Base-by-base conservation (phyloP, 495 filamentous ascomycete species). In the Tuber borchii region DNA sequence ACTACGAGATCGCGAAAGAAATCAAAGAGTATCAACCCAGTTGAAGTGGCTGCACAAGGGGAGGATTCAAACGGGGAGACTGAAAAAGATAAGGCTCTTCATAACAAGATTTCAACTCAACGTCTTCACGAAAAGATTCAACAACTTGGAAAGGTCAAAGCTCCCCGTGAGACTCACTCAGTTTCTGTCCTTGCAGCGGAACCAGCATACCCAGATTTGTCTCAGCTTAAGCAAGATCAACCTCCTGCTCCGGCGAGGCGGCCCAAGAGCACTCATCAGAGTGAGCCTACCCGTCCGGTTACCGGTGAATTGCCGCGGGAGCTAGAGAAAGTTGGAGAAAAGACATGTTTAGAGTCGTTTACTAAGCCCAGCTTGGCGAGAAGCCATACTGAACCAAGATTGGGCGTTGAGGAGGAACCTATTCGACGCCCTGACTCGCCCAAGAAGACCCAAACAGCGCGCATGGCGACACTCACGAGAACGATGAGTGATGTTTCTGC, bases 101-200 rank as follows among this genome's bases (percentile, higher is more conserved):
- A 97, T 83, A 93, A 89, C 84, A 97, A 95, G 81, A 94, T 93
- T 10, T 94, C 94, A 7, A 97, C 95, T 3, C 93, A 97, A 82
- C 87, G 91, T 16, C 87, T 99, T 26, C 92, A 96, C 75, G 96
- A 98, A 76, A 92, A 93, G 79, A 97, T 99, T 79, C 95, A 90
- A 81, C 93, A 95, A 89, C 88, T 99, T 31, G 94, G 94, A 37
- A 92, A 97, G 83, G 71, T 79, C 40, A 82, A 78, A n/a, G 73
- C 76, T 22, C 72, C 80, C 37, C 80, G 80, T 43, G 79, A 75
- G 70, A 78, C 74, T 7, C 80, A 78, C 73, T 82, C 80, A 14
- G 74, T 75, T 17, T 34, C 56, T 65, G 26, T 65, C 34, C 56
- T 65, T 34, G 69, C 51, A 69, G 79, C 78, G 46, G 86, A 87